phyloP scores from a whole-genome alignment of 148 eudicot species.

The Camellia granthamiana region DNA sequence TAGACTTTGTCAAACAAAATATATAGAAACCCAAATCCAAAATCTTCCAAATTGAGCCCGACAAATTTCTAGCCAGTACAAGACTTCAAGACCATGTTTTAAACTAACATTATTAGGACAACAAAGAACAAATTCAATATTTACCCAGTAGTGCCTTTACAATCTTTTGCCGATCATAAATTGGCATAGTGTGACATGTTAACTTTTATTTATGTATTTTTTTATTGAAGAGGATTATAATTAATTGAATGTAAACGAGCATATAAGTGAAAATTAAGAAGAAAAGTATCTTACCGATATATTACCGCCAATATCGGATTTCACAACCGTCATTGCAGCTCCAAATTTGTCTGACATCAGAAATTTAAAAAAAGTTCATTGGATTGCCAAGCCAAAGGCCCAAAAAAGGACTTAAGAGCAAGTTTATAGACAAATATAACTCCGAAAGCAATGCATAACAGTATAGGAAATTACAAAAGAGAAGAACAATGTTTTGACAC shows the following conservation, averaged over 20 bases:
- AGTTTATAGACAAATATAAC: neutral
- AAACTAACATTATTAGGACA: too few species aligned
- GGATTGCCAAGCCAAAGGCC: too few species aligned
- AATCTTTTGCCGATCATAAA: too few species aligned
- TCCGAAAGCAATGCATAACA: neutral
- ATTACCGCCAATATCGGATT: constrained; percentile 79
- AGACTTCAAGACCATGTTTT: neutral
- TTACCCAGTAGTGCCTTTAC: too few species aligned
- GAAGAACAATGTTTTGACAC: neutral
- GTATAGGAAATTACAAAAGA: neutral
- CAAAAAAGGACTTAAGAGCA: too few species aligned
- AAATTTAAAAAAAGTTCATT: constrained; percentile 12
- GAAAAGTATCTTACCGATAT: constrained; percentile 45
- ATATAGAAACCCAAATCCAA: too few species aligned
- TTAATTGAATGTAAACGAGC: neutral
- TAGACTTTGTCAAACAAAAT: too few species aligned
- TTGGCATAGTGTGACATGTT: too few species aligned
- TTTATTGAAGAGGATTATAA: neutral
- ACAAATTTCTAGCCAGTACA: neutral
- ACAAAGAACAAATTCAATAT: too few species aligned
- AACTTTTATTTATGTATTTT: neutral
- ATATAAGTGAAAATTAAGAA: neutral
- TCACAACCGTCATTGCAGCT: constrained; percentile 80
- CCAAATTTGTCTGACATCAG: constrained; percentile 72
- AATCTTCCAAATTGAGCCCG: neutral